These are phyloP conservation scores for Scedosporium boydii DNA, from an alignment of 2,329 filamentous ascomycete genomes.

Conservation along the genomic window DNA sequence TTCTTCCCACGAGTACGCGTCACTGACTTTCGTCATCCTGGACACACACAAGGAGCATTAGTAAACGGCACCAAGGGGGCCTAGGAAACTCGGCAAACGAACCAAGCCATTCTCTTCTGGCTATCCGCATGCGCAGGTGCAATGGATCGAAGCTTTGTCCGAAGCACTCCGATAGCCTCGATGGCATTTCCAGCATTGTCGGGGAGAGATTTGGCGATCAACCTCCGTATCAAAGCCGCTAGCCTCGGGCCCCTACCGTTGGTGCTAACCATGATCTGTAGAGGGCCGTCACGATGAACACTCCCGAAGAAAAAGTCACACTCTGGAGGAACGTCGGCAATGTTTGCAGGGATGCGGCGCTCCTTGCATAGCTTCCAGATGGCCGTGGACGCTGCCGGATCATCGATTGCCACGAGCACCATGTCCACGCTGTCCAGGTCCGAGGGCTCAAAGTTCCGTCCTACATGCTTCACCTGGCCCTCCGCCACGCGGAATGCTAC, in stretches of 20 bases:
- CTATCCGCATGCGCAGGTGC: constrained; percentile 66
- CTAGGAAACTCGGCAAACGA: constrained; percentile 17
- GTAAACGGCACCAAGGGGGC: not conserved
- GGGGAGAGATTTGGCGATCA: constrained; percentile 71
- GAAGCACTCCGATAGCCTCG: constrained; percentile 68
- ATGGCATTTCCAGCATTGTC: constrained; percentile 77
- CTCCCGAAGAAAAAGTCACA: constrained; percentile 99
- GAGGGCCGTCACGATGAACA: constrained; percentile 84
- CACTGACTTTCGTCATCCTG: constrained; percentile 89
- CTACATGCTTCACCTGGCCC: constrained; percentile 67
- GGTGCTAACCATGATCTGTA: constrained; percentile 98
- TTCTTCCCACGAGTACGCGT: constrained; percentile 75
- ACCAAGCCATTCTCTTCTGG: constrained; percentile 86
- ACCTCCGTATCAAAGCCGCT: constrained; percentile 73
- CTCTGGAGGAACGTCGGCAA: constrained; percentile 91
- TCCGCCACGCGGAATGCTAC: constrained; percentile 72
- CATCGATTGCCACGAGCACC: constrained; percentile 89
- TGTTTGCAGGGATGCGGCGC: constrained; percentile 77
- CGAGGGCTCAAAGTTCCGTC: constrained; percentile 75
- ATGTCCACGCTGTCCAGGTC: constrained; percentile 78
- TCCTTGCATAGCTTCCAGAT: constrained; percentile 94
- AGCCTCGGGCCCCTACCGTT: constrained; percentile 93
- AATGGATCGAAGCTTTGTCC: constrained; percentile 67
- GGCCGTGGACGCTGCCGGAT: constrained; percentile 77
- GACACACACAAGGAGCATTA: constrained; percentile 14